Percentiles rank a stretch among this genome's conserved stretches.
phyloP scores from a whole-genome alignment of 306 rosid species.

The Geum urbanum region DNA sequence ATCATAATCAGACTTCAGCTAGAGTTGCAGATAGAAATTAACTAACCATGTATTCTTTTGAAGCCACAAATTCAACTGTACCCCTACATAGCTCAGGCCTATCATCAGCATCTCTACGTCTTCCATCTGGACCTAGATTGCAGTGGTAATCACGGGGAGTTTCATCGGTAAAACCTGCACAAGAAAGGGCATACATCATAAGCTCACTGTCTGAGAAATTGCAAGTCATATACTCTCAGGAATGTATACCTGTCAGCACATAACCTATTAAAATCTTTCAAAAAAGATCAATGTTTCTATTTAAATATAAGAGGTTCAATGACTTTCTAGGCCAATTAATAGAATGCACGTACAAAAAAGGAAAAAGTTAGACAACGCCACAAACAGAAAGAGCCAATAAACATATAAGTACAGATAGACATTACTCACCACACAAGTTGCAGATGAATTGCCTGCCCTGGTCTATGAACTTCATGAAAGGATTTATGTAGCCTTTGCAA shows the following conservation, averaged over 20 bases:
- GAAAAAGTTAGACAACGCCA: background rate
- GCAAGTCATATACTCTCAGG: background rate
- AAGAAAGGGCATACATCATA: slow-evolving; percentile 15
- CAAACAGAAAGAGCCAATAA: background rate
- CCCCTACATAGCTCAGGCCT: slow-evolving; percentile 95
- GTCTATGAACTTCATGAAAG: slow-evolving; percentile 95
- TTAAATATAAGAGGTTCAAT: background rate
- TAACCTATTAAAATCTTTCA: background rate
- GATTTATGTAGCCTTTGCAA: slow-evolving; percentile 94
- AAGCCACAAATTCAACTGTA: slow-evolving; percentile 94
- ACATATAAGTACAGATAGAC: background rate
- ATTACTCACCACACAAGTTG: slow-evolving; percentile 89
- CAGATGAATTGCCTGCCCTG: slow-evolving; percentile 95
- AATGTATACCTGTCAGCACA: background rate
- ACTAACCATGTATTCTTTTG: slow-evolving; percentile 93
- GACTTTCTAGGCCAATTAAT: background rate
- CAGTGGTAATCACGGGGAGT: slow-evolving; percentile 99
- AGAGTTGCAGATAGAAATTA: slow-evolving; percentile 18
- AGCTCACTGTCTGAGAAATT: slow-evolving; percentile 5
- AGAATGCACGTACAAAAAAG: background rate
- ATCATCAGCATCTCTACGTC: slow-evolving; percentile 97
- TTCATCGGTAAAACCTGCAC: slow-evolving; percentile 90
- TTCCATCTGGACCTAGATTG: slow-evolving; percentile 97
- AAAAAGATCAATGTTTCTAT: background rate
- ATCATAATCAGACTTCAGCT: background rate